Evolutionary conservation across 2,329 filamentous ascomycete species (phyloP).

Genomic region (Botrytis tulipae): DNA sequence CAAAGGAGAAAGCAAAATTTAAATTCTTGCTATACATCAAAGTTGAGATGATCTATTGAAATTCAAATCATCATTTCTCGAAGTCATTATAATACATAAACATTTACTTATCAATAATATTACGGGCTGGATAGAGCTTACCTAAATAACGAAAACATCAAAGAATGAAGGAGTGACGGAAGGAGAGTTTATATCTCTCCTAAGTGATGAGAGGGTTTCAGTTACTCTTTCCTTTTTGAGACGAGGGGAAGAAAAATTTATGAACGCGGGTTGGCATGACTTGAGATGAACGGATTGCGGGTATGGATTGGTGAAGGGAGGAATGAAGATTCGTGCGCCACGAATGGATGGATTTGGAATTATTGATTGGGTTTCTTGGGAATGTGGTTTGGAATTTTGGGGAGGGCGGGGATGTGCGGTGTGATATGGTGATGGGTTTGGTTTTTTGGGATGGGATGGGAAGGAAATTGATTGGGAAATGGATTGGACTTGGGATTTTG

Average conservation of each 20-base stretch:
- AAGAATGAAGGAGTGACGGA: background rate
- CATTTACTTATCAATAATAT: background rate
- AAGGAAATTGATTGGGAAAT: too few species aligned
- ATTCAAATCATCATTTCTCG: background rate
- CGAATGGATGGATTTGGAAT: background rate
- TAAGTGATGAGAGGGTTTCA: background rate
- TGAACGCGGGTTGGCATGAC: background rate
- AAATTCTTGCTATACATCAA: background rate
- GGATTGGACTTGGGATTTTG: too few species aligned
- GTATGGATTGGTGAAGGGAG: background rate
- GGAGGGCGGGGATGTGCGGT: too few species aligned
- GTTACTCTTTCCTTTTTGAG: background rate
- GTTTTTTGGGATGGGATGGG: background rate
- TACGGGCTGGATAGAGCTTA: background rate
- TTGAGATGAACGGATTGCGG: background rate
- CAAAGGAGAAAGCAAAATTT: background rate
- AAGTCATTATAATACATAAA: background rate
- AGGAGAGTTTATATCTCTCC: background rate
- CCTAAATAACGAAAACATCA: background rate
- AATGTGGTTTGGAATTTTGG: background rate
- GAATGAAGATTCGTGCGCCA: background rate
- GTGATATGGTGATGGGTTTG: background rate
- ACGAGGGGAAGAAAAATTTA: background rate
- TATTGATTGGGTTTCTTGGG: background rate
- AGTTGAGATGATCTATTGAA: background rate